phyloP scores from a whole-genome alignment of 768 basidiomycete species.

The Cantharellus anzutake region DNA sequence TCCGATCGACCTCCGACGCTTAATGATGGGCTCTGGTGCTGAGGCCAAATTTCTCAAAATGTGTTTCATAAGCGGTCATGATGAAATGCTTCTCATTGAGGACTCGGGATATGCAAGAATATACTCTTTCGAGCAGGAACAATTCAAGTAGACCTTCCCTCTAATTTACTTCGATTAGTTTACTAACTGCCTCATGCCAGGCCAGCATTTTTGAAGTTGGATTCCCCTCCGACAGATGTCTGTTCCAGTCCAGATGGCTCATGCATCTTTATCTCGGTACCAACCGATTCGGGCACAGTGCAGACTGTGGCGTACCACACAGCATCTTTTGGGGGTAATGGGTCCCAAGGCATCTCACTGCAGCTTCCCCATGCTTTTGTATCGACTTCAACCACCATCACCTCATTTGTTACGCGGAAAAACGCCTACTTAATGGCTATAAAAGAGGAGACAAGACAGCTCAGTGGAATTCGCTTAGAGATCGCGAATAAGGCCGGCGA shows the following conservation, averaged over 20 bases:
- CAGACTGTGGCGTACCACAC: slow-evolving; percentile 31
- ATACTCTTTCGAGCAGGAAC: not conserved
- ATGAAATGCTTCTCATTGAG: not conserved
- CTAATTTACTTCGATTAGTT: not conserved
- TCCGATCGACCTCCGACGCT: not conserved
- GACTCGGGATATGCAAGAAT: not conserved
- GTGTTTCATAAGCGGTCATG: not conserved
- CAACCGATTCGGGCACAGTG: not conserved
- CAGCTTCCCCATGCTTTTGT: not conserved
- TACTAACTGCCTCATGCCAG: not conserved
- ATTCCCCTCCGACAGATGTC: not conserved
- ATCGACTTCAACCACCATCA: slow-evolving; percentile 13
- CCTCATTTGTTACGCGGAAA: slow-evolving; percentile 26
- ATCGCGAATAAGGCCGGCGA: slow-evolving; percentile 39
- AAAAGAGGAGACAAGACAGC: slow-evolving; percentile 16
- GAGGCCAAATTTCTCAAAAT: not conserved
- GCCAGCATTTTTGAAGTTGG: not conserved
- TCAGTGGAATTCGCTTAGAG: slow-evolving; percentile 27
- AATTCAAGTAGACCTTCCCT: not conserved
- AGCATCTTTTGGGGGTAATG: slow-evolving; percentile 32
- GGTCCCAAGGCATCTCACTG: slow-evolving; percentile 17
- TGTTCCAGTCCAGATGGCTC: not conserved
- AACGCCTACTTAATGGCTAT: slow-evolving; percentile 27
- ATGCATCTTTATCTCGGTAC: not conserved
- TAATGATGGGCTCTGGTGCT: not conserved